A percentile compares a stretch with the other conserved stretches of the same genome.
Evolutionary conservation across 805 yeast genomes (phyloP).

Genomic region (Yarrowia yakushimensis): DNA sequence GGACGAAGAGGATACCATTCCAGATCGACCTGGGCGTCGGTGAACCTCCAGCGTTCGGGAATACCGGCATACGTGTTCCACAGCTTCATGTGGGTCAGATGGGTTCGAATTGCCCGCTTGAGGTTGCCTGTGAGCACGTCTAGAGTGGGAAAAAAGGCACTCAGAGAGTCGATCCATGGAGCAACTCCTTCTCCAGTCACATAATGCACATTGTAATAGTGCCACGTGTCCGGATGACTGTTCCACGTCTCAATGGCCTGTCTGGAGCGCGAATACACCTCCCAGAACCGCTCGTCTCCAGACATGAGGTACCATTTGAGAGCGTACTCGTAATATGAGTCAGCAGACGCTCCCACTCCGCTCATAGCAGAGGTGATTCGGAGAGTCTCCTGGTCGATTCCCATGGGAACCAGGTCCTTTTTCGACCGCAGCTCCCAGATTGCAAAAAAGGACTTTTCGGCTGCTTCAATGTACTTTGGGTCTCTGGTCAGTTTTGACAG

Average conservation of each 20-base stretch:
- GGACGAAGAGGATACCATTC: constrained; percentile 95
- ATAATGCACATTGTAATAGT: constrained; percentile 55
- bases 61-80: constrained; percentile 79
- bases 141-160: constrained; percentile 87
- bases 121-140: constrained; percentile 76
- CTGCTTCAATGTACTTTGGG: constrained; percentile 57
- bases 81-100: constrained; percentile 61
- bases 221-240: constrained; percentile 46
- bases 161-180: constrained; percentile 78
- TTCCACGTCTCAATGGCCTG: constrained; percentile 28
- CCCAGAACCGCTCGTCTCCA: constrained; percentile 50
- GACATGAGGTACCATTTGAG: constrained; percentile 72
- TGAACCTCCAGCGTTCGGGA: constrained; percentile 81
- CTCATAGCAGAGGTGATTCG: constrained; percentile 57
- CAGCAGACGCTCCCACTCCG: constrained; percentile 89
- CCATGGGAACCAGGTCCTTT: constrained; percentile 71
- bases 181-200: constrained; percentile 49
- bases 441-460: constrained; percentile 60
- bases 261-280: constrained; percentile 49
- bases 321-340: constrained; percentile 87
- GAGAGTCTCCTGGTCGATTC: constrained; percentile 58
- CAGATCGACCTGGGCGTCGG: constrained; percentile 42
- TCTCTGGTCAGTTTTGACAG: constrained; percentile 75
- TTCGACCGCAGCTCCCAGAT: constrained; percentile 66
- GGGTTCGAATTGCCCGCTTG: constrained; percentile 57